phyloP scores from a whole-genome alignment of 140 eudicot genomes.

The Ambrosia hybrid region DNA sequence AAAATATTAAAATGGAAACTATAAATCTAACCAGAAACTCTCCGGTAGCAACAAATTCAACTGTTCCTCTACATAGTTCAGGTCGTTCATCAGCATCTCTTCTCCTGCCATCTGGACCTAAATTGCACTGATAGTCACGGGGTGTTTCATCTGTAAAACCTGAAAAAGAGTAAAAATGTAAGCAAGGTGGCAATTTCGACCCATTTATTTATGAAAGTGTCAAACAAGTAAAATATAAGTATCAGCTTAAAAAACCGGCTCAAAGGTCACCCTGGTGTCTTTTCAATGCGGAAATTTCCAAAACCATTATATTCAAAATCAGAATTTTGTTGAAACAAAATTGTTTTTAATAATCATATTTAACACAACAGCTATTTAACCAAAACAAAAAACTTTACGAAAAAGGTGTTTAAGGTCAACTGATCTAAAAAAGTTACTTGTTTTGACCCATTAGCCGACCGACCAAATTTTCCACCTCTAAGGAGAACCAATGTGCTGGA shows the following conservation, averaged over 20 bases:
- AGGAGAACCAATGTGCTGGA: too few species aligned
- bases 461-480: too few species aligned
- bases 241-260: background rate
- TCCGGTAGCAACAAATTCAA: constrained; percentile 83
- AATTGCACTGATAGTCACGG: constrained; percentile 86
- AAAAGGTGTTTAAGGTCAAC: too few species aligned
- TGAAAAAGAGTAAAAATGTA: constrained; percentile 35
- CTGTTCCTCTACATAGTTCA: constrained; percentile 89
- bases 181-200: background rate
- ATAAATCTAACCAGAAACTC: constrained; percentile 63
- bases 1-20: background rate
- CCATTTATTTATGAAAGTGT: background rate
- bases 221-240: background rate
- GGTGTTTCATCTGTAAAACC: constrained; percentile 93
- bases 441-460: background rate
- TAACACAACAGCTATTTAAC: background rate
- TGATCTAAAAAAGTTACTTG: too few species aligned
- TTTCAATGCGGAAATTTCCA: too few species aligned
- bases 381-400: too few species aligned
- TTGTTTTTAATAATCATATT: background rate
- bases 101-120: constrained; percentile 90
- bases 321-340: too few species aligned
- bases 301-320: too few species aligned
- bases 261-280: background rate
- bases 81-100: constrained; percentile 98